Base-by-base conservation (phyloP, 169 alveolate genomes). In the Plasmodium cynomolgi region DNA sequence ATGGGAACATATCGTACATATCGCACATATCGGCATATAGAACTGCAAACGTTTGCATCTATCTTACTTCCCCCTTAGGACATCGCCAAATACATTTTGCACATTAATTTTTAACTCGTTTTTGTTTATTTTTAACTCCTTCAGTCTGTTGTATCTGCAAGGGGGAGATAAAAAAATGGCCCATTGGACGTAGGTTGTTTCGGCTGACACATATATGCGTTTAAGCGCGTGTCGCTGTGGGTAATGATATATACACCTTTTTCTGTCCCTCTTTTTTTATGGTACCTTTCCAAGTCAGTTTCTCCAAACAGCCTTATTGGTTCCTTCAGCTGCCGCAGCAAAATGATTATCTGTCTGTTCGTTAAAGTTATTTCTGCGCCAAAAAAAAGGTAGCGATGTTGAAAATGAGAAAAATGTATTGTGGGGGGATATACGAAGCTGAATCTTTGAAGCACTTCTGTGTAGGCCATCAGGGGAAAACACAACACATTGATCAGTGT, bases 231-330 rank as follows among this genome's bases (percentile, higher is more conserved):
- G 62, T 50, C 62, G 2, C 62, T 13, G 9, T 50, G 62, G 62
- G 62, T 13, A 50, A 50, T 13, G 56, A 81, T 34, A 81, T n/a
- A 34, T 81, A 81, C 73, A 83, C 41, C 58, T 50, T 75, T 31
- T 3, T 31, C 8, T n/a, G 79, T 6, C 29, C 26, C 81, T n/a
- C 13, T 77, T 75, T 5, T 75, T 17, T 71, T 26, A 26, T 77
- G 81, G 39, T 93, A 96, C 95, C 98, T 91, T 88, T 97, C 75
- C 93, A 91, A 75, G 82, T 96, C 98, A 23, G 97, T 95, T 84
- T 97, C 99, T 2, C 98, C 98, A 96, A 97, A 97, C 54, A 95
- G 92, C 20, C 97, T 95, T 13, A 96, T 93, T 8, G 99, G 98
- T 44, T 96, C 96, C 20, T 96, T 96, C 33, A 96, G 80, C 37